Percentiles rank a stretch among this genome's conserved stretches.
Conservation (phyloP, 2,329 filamentous ascomycete species). For the Aspergillus costaricaensis region DNA sequence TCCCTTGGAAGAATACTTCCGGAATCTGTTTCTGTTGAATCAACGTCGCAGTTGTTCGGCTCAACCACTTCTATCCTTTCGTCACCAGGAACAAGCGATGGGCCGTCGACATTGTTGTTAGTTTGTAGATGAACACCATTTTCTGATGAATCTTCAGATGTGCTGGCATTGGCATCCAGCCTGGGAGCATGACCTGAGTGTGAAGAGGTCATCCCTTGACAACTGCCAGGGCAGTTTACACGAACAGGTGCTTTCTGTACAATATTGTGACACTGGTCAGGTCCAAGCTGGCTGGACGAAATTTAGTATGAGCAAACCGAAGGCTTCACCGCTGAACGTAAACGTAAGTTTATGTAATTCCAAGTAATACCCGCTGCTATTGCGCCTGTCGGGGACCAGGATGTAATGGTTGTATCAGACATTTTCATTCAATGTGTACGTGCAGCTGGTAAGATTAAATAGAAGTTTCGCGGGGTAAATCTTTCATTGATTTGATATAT, state of each 20-base stretch:
- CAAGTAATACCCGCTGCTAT: background rate
- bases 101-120: background rate
- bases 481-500: too few species aligned
- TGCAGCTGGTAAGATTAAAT: too few species aligned
- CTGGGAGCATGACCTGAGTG: conserved; percentile 16
- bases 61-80: conserved; percentile 17
- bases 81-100: conserved; percentile 2
- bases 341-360: background rate
- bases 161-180: conserved; percentile 25
- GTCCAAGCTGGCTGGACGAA: background rate
- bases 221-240: background rate
- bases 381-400: background rate
- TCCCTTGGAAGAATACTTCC: conserved; percentile 42
- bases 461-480: too few species aligned
- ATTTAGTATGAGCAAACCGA: background rate
- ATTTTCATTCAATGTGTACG: background rate
- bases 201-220: conserved; percentile 24
- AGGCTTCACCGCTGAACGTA: background rate
- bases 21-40: conserved; percentile 7
- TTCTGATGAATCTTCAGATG: conserved; percentile 12
- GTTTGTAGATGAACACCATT: conserved; percentile 5
- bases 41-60: conserved; percentile 11
- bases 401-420: background rate
- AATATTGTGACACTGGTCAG: background rate
- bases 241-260: background rate